Conservation (phyloP, 192 early-diverging fungal species). For the Gigaspora rosea region DNA sequence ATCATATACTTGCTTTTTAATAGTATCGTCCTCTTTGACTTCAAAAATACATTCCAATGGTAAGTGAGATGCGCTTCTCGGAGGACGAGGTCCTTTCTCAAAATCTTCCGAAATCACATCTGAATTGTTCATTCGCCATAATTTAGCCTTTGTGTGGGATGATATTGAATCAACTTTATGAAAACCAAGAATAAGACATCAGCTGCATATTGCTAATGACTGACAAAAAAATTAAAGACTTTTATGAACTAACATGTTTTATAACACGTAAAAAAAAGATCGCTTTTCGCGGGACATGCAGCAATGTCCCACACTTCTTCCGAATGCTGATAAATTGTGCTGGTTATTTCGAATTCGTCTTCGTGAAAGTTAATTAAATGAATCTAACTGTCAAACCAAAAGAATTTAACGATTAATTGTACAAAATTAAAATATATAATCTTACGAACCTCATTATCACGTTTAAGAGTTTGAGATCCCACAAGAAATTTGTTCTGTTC, state of each 20-base stretch:
- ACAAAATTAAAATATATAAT: background rate
- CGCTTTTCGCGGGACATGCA: slow-evolving; percentile 55
- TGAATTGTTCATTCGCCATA: slow-evolving; percentile 31
- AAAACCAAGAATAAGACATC: background rate
- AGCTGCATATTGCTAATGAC: background rate
- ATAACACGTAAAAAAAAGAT: slow-evolving; percentile 64
- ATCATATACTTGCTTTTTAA: slow-evolving; percentile 14
- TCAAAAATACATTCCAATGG: slow-evolving; percentile 37
- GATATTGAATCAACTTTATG: background rate
- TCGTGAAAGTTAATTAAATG: slow-evolving; percentile 78
- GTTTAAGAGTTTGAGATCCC: slow-evolving; percentile 61
- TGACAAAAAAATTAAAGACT: background rate
- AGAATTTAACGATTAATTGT: background rate
- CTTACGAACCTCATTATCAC: slow-evolving; percentile 59
- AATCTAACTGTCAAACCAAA: slow-evolving; percentile 44
- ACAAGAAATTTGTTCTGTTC: slow-evolving; percentile 76
- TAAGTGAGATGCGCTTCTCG: slow-evolving; percentile 14
- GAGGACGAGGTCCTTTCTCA: slow-evolving; percentile 35
- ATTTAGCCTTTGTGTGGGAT: background rate
- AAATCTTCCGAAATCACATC: slow-evolving; percentile 36
- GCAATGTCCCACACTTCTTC: slow-evolving; percentile 70
- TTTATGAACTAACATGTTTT: slow-evolving; percentile 41
- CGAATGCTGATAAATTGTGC: slow-evolving; percentile 61
- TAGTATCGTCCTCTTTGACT: slow-evolving; percentile 30
- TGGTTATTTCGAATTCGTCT: slow-evolving; percentile 61